phyloP scores from a whole-genome alignment of 129 eudicot genomes.

The Centaurea solstitialis region DNA sequence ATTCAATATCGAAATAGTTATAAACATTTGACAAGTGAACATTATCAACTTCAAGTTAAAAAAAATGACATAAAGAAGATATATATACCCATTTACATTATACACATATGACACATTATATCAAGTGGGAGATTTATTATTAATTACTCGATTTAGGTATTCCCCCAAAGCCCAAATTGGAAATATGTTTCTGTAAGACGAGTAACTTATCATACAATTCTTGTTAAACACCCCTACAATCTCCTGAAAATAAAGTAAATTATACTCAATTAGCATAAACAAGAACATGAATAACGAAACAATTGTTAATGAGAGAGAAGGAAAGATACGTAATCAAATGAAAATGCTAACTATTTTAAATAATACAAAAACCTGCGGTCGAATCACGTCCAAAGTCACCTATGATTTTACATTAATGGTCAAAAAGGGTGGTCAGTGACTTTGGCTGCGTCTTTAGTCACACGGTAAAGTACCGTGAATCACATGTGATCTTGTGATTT shows the following conservation, averaged over 20 bases:
- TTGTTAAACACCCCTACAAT: conserved; percentile 73
- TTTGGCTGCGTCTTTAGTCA: no score
- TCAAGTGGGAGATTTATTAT: conserved; percentile 8
- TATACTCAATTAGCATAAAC: neutral
- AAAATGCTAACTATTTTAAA: no score
- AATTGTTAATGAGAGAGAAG: neutral
- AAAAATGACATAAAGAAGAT: neutral
- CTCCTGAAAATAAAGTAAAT: conserved; percentile 42
- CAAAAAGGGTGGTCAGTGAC: no score
- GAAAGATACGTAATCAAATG: no score
- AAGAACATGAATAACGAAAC: neutral
- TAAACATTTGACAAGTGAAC: neutral
- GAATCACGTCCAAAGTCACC: no score
- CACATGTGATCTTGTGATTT: no score
- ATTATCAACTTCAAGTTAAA: neutral
- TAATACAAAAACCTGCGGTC: no score
- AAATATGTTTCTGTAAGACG: conserved; percentile 62
- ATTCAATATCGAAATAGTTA: neutral
- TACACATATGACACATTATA: neutral
- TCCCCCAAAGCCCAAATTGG: conserved; percentile 70
- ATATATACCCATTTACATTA: neutral
- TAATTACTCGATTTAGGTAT: conserved; percentile 48
- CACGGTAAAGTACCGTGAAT: no score
- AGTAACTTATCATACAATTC: conserved; percentile 67
- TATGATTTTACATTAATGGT: no score